Evolutionary conservation across 2,329 filamentous ascomycete genomes (phyloP).

Genomic region (Zymoseptoria tritici): DNA sequence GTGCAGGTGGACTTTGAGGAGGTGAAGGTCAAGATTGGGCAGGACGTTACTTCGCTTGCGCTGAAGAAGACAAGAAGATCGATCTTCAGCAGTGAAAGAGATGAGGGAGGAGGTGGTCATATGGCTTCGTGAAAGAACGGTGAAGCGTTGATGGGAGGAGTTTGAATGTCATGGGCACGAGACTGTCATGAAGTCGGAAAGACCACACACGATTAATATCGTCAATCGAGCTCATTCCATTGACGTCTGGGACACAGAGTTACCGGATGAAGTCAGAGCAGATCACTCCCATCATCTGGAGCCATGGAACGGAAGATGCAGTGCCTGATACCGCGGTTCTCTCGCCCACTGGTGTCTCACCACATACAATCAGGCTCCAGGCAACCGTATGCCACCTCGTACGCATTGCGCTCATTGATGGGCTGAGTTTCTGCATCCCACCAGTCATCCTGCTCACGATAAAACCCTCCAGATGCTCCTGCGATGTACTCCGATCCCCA

Average conservation of each 20-base stretch:
- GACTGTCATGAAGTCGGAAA: not conserved
- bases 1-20: conserved; percentile 28
- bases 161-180: not conserved
- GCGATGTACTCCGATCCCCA: not conserved
- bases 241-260: no score
- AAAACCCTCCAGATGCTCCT: not conserved
- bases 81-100: not conserved
- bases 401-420: not conserved
- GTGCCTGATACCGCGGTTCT: not conserved
- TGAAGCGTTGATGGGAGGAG: not conserved
- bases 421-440: not conserved
- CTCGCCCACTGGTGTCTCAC: not conserved
- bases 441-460: not conserved
- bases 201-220: not conserved
- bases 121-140: not conserved
- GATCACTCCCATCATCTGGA: no score
- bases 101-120: not conserved
- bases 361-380: not conserved
- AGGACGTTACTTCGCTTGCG: conserved; percentile 26
- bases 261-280: no score
- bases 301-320: not conserved
- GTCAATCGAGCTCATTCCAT: not conserved
- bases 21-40: conserved; percentile 44
- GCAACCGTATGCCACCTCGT: not conserved
- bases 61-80: conserved; percentile 9